Base-by-base conservation (phyloP, 1,284 basidiomycete genomes). In the Thecaphora thlaspeos region DNA sequence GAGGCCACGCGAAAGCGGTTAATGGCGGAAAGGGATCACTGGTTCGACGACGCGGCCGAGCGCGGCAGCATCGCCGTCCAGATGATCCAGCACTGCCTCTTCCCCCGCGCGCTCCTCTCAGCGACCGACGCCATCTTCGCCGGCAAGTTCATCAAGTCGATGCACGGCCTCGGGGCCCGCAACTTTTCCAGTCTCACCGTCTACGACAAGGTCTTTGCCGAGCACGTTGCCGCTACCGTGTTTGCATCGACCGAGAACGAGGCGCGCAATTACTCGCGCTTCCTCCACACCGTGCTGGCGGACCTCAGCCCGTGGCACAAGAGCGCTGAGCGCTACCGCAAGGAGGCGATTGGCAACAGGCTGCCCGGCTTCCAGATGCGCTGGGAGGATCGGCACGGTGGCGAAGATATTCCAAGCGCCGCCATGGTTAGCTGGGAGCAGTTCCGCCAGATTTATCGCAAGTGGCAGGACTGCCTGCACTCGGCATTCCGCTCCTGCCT, bases 91-190 rank as follows among this genome's bases (percentile, higher is more conserved):
- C 86, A 93, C 73, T 98, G 95, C 78, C 84, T 98, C 61, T 87
- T 90, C 71, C 94, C 95, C 3, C 86, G 95, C 26, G 90, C 89
- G 55, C 82, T 95, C 36, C 81, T 97, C 15, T 94, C 93, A 0
- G 91, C 93, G 0, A 90, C 92, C 83, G 95, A 98, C 78, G 95
- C 95, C 11, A 88, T 94, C 49, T 98, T 88, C 66, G 91, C 92
- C 55, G 88, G 90, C 9, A 88, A 90, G 67, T 89, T 98, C 73
- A 87, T 98, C 74, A 88, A 89, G 68, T 82, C 88, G 8, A 82
- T 95, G 46, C 94, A 98, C 71, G 83, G 84, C 19, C 85, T 89
- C 70, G 91, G 90, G 14, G 91, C 92, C 0, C 85, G 86, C 12
- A 87, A 88, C 4, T 97, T 97, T 77, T 86, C 88, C 28, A 92